Evolutionary conservation across 345 rosid genomes (phyloP).

Genomic region (Linum trigynum): DNA sequence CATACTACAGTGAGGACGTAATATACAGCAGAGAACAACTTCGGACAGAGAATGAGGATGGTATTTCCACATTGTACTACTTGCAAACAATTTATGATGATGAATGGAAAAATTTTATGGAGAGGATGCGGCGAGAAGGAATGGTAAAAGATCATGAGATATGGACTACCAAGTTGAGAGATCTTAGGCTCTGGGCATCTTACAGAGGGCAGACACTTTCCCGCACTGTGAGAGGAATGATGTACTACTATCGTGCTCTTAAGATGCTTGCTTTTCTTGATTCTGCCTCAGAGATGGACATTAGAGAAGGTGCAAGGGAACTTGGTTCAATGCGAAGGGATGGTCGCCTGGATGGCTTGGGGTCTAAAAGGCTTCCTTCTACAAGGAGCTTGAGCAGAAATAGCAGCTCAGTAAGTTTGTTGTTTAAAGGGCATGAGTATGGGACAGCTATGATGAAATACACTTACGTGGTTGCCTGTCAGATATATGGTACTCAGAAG

Average conservation of each 20-base stretch:
- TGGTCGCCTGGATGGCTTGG: slow-evolving; percentile 28
- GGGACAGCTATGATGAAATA: slow-evolving; percentile 93
- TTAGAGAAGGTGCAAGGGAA: slow-evolving; percentile 65
- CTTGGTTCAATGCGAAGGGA: slow-evolving; percentile 63
- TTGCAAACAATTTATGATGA: slow-evolving; percentile 87
- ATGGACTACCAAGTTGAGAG: slow-evolving; percentile 69
- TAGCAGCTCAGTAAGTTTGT: slow-evolving; percentile 42
- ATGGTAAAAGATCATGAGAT: slow-evolving; percentile 57
- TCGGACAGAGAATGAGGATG: slow-evolving; percentile 85
- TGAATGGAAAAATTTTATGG: slow-evolving; percentile 89
- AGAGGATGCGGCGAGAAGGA: slow-evolving; percentile 88
- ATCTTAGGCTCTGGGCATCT: slow-evolving; percentile 95
- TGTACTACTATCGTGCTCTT: slow-evolving; percentile 93
- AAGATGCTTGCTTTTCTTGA: slow-evolving; percentile 93
- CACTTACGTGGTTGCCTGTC: slow-evolving; percentile 92
- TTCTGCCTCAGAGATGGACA: slow-evolving; percentile 93
- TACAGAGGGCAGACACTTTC: slow-evolving; percentile 95
- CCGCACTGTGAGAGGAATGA: slow-evolving; percentile 97
- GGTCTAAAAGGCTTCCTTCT: slow-evolving; percentile 38
- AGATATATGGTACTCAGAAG: slow-evolving; percentile 87
- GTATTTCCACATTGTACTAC: slow-evolving; percentile 78
- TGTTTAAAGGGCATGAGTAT: slow-evolving; percentile 76
- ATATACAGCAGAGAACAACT: slow-evolving; percentile 84
- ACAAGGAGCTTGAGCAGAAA: slow-evolving; percentile 55
- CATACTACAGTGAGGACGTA: slow-evolving; percentile 88